Base-by-base conservation (phyloP, 2,329 filamentous ascomycete species). In the Trichophaea hybrida region DNA sequence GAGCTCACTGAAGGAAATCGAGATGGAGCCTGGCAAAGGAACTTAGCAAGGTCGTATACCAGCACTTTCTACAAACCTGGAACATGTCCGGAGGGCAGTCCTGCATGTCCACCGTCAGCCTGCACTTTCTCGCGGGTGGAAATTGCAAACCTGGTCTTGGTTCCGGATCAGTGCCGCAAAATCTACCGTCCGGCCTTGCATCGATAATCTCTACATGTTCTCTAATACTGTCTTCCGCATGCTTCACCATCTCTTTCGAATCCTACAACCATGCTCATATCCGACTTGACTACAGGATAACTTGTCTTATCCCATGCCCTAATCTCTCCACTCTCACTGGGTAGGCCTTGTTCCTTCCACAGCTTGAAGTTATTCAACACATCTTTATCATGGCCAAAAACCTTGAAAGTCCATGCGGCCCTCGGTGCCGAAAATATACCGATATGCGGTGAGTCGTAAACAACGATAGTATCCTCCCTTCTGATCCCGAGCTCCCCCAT, bases 341-440 rank as follows among this genome's bases (percentile, higher is more conserved):
- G 86, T 65, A 83, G 80, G 1, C 86, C 88, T 69, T 94, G 78
- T 37, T 91, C 85, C 1, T 91, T 83, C 88, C 90, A 98, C n/a
- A 86, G 74, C 72, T 84, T 86, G 75, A 96, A 98, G 75, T 98
- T 98, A 75, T 98, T 94, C 58, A 98, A 75, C 15, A 98, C 74
- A 72, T 96, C 91, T 64, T 82, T 84, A 49, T 82, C 76, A 71
- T 98, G 93, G 1, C 93, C 93, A 72, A 97, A 97, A 37, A 88
- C 82, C 69, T 82, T 82, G 65, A 98, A 76, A 1, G 91, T 98
- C 93, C 93, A 98, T 59, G 84, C 91, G 0, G 95, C 91, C 46
- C 93, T 80, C 3, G 93, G 93, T 1, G 91, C 93, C 68, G 86
- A 93, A 74, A 98, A 94, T 61, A 98, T 90, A 7, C 93, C 93